A percentile compares a stretch with the other conserved stretches of the same genome.
These are phyloP conservation scores for Aspergillus bombycis DNA, from an alignment of 2,329 filamentous ascomycete species.

Conservation along the genomic window DNA sequence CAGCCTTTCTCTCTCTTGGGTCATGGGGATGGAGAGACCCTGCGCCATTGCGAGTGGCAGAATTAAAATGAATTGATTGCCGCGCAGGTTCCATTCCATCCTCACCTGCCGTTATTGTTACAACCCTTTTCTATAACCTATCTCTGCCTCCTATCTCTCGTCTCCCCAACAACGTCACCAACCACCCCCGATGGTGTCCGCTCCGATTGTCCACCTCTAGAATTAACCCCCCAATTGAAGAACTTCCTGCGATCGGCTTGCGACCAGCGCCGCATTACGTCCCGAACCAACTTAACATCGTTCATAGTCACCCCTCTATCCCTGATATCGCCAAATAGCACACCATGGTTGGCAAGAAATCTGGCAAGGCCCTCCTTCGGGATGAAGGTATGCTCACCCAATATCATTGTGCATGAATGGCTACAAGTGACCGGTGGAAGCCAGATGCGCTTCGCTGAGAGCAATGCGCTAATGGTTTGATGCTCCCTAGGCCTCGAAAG, in stretches of 20 bases:
- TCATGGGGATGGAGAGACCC: slow-evolving; percentile 6
- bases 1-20: slow-evolving; percentile 5
- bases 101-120: not conserved
- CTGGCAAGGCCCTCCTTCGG: slow-evolving; percentile 62
- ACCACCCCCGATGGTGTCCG: not conserved
- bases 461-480: slow-evolving; percentile 13
- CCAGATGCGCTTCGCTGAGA: not conserved
- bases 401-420: not conserved
- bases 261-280: slow-evolving; percentile 1
- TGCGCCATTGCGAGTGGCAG: not conserved
- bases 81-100: not conserved
- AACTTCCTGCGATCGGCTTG: slow-evolving; percentile 12
- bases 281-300: slow-evolving; percentile 11
- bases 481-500: slow-evolving; percentile 76
- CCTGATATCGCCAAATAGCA: not conserved
- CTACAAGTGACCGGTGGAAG: not conserved
- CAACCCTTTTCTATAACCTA: not conserved
- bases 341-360: slow-evolving; percentile 69
- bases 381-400: slow-evolving; percentile 55
- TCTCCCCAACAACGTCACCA: not conserved
- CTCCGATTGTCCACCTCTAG: not conserved
- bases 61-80: slow-evolving; percentile 1
- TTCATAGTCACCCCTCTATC: not conserved
- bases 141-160: not conserved
- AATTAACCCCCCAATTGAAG: not conserved